phyloP scores from a whole-genome alignment of 352 stramenopile species.

The Globisporangium orthogonon region DNA sequence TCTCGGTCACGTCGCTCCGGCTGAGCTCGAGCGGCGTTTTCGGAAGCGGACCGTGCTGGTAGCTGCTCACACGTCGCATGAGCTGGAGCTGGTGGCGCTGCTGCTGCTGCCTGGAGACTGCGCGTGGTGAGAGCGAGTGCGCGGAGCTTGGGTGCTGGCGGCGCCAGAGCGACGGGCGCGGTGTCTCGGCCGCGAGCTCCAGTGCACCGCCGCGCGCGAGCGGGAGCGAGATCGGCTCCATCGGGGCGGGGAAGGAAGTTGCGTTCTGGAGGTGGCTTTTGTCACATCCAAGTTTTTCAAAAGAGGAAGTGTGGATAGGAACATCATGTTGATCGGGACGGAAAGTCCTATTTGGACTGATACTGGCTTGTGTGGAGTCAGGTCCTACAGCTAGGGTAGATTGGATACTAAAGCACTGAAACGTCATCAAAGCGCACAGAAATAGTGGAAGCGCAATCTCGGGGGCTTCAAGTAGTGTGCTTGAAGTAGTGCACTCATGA shows the following conservation, averaged over 20 bases:
- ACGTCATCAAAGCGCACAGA: too few species aligned
- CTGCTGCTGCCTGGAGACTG: conserved; percentile 12
- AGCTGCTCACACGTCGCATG: conserved; percentile 57
- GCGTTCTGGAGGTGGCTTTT: neutral
- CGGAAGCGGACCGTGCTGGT: conserved; percentile 24
- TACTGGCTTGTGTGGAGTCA: too few species aligned
- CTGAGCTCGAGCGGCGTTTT: neutral
- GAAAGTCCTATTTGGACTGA: too few species aligned
- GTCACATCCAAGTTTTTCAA: too few species aligned
- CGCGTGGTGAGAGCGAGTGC: conserved; percentile 30
- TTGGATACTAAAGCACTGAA: too few species aligned
- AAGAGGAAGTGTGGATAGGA: too few species aligned
- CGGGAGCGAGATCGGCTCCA: conserved; percentile 46
- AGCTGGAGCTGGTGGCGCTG: conserved; percentile 15
- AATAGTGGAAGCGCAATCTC: too few species aligned
- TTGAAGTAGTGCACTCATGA: too few species aligned
- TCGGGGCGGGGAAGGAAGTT: conserved; percentile 1
- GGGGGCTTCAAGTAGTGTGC: too few species aligned
- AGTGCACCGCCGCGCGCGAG: conserved; percentile 40
- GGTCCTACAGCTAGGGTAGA: too few species aligned
- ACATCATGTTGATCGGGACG: too few species aligned
- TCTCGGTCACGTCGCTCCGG: conserved; percentile 4
- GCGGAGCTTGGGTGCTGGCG: conserved; percentile 33
- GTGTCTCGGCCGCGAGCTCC: conserved; percentile 22
- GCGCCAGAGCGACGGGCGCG: conserved; percentile 6